Base-by-base conservation (phyloP, 306 rosid genomes). In the Lablab purpureus region DNA sequence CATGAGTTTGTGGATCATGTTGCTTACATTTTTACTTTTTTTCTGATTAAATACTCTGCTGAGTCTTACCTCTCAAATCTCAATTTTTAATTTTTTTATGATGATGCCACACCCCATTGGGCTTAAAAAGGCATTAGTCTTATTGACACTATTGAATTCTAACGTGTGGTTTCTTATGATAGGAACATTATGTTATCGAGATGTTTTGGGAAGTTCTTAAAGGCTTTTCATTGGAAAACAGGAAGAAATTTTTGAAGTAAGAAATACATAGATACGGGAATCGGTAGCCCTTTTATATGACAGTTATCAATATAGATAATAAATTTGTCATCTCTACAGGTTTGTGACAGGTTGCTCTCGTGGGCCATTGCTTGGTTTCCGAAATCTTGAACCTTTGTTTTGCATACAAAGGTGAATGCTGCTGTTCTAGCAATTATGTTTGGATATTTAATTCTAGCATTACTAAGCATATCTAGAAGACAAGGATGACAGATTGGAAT, bases 331-430 rank as follows among this genome's bases (percentile, higher is more conserved):
- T 27, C 69, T 75, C 27, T 78, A 56, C 88, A 94, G 99, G 88
- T 95, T 95, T 88, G 99, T 93, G 80, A 91, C 99, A 11, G 98
- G 99, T 76, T 95, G 99, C 86, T 95, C 99, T 19, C 89, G 99
- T 46, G 99, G 99, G 75, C 99, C 99, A 18, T 85, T 95, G 85
- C 98, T 95, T 74, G 99, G 99, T 71, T 95, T 95, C 80, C 81
- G 68, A 84, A 87, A 88, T 81, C 97, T 95, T 40, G 99, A 95
- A 81, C 99, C 99, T 28, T 63, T 83, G 71, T 93, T 95, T 82
- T 95, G 99, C 85, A 90, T 95, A 83, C 99, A 95, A 86, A 93
- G 99, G 99, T 94, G 85, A 86, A 47, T 41, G 66, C 37, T 55
- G 12, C 65, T n/a, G n/a, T n/a, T 54, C 37, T 66, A 54, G 66